Percentiles rank a stretch among this genome's conserved stretches.
phyloP scores from a whole-genome alignment of 805 yeast species.

The Kodamaea laetipori region DNA sequence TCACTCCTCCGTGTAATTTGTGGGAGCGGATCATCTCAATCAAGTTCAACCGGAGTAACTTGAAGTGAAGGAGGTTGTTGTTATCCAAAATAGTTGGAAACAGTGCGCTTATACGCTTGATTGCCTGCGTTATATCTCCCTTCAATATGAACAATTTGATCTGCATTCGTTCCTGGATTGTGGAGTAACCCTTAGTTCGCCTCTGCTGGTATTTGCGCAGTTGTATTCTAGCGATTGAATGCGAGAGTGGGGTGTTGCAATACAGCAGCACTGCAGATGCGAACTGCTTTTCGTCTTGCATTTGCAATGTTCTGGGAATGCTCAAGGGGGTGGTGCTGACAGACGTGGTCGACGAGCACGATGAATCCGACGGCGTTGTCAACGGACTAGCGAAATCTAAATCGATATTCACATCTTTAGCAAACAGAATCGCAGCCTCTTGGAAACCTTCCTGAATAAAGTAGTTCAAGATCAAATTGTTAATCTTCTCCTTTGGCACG shows the following conservation, averaged over 20 bases:
- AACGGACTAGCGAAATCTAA: slow-evolving; percentile 4
- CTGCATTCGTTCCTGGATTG: slow-evolving; percentile 53
- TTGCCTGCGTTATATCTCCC: slow-evolving; percentile 64
- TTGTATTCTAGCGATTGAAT: background rate
- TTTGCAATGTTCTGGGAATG: slow-evolving; percentile 2
- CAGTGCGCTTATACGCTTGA: slow-evolving; percentile 54
- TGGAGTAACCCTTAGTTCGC: slow-evolving; percentile 41
- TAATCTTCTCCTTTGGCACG: slow-evolving; percentile 41
- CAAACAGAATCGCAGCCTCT: slow-evolving; percentile 62
- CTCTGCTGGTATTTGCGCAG: slow-evolving; percentile 6
- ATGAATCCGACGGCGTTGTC: background rate
- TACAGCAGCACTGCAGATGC: slow-evolving; percentile 15
- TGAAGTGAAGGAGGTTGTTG: slow-evolving; percentile 67
- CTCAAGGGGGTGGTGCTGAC: background rate
- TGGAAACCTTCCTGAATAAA: slow-evolving; percentile 78
- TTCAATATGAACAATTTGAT: slow-evolving; percentile 55
- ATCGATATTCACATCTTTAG: slow-evolving; percentile 53
- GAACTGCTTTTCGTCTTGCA: slow-evolving; percentile 18
- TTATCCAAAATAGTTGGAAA: slow-evolving; percentile 68
- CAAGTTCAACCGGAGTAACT: slow-evolving; percentile 67
- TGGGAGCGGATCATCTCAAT: slow-evolving; percentile 78
- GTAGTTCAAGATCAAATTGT: slow-evolving; percentile 65
- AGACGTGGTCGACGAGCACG: background rate
- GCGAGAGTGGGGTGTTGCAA: slow-evolving; percentile 5
- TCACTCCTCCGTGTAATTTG: slow-evolving; percentile 18